phyloP scores from a whole-genome alignment of 345 rosid species.

The Eutrema heterophyllum region DNA sequence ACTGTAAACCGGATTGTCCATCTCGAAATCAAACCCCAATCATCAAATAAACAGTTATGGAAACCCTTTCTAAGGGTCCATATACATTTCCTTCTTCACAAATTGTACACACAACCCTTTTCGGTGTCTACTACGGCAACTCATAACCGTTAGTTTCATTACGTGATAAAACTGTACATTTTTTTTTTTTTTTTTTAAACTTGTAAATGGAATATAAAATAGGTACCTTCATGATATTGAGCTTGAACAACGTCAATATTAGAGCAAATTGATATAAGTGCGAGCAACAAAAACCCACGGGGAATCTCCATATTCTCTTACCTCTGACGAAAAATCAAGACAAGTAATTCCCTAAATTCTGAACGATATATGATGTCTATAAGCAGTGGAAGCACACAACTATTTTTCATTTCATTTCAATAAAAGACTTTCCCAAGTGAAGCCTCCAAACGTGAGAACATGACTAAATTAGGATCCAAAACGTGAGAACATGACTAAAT shows the following conservation, averaged over 20 bases:
- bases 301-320: conserved; percentile 1
- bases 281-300: neutral
- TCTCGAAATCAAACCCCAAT: too few species aligned
- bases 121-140: neutral
- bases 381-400: neutral
- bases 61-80: neutral
- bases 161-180: neutral
- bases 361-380: neutral
- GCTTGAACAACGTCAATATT: conserved; percentile 8
- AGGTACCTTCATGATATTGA: conserved; percentile 32
- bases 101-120: too few species aligned
- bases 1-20: too few species aligned
- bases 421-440: neutral
- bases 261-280: neutral
- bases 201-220: neutral
- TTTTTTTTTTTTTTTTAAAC: too few species aligned
- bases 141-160: neutral
- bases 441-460: conserved; percentile 5
- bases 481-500: conserved; percentile 12
- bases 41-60: too few species aligned
- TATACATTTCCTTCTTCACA: neutral
- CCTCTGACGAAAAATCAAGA: neutral
- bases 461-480: neutral
- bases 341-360: neutral
- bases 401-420: neutral